A percentile compares a stretch with the other conserved stretches of the same genome.
These are phyloP conservation scores for Jacaranda copaia DNA, from an alignment of 257 asterid genomes.

Conservation along the genomic window DNA sequence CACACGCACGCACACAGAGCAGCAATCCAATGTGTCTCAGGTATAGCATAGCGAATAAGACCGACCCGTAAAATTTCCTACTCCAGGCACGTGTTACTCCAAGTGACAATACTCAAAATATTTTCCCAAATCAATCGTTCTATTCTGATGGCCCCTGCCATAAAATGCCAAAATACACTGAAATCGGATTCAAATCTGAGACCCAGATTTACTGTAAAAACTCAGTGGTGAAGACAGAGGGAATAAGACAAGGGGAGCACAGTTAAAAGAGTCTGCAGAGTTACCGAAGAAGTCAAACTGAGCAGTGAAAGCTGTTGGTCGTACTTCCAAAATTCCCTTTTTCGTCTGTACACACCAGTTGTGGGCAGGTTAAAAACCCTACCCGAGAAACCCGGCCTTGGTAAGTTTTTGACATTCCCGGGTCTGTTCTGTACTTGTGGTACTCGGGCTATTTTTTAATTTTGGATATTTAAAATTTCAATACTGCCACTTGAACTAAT, in stretches of 20 bases:
- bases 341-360: conserved; percentile 1
- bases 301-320: conserved; percentile 41
- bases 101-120: neutral
- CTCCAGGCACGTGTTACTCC: conserved; percentile 9
- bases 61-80: neutral
- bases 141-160: conserved; percentile 9
- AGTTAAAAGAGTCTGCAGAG: conserved; percentile 43
- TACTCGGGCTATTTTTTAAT: neutral
- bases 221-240: conserved; percentile 2
- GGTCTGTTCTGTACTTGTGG: conserved; percentile 25
- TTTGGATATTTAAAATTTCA: neutral
- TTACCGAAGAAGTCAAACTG: conserved; percentile 47
- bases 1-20: too few species aligned
- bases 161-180: conserved; percentile 30
- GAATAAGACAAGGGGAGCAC: conserved; percentile 24
- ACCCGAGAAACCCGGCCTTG: neutral
- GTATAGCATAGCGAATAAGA: neutral
- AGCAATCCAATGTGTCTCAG: neutral
- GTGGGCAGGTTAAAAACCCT: neutral
- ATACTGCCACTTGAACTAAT: neutral
- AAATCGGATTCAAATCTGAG: conserved; percentile 17
- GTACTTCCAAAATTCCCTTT: conserved; percentile 21
- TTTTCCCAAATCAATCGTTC: neutral
- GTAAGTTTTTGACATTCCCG: neutral
- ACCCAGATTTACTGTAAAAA: conserved; percentile 37